Evolutionary conservation across 176 grass and related monocot genomes (phyloP).

Genomic region (Tillandsia fasciculata): DNA sequence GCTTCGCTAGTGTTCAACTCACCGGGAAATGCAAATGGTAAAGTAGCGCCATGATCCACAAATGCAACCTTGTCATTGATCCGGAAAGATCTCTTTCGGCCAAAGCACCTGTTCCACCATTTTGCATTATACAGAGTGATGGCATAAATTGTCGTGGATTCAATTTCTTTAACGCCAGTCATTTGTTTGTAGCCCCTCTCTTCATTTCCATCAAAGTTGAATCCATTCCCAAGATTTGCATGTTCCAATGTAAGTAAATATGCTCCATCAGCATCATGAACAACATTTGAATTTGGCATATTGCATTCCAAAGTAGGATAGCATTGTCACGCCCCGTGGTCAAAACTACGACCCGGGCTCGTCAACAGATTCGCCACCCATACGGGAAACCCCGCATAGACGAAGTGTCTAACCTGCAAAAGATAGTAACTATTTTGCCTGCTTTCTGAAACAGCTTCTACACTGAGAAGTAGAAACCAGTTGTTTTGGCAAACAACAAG

Average conservation of each 20-base stretch:
- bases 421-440: no score
- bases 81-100: constrained; percentile 27
- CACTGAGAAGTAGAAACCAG: no score
- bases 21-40: constrained; percentile 24
- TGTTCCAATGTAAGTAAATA: constrained; percentile 5
- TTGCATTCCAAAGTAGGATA: constrained; percentile 8
- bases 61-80: constrained; percentile 15
- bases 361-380: no score
- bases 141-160: constrained; percentile 22
- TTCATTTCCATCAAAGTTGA: constrained; percentile 24
- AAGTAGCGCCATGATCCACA: constrained; percentile 15
- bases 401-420: no score
- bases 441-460: no score
- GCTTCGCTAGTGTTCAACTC: constrained; percentile 28
- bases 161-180: constrained; percentile 16
- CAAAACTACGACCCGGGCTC: no score
- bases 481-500: no score
- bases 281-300: constrained; percentile 17
- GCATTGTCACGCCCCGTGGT: no score
- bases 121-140: constrained; percentile 14
- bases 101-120: constrained; percentile 10
- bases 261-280: constrained; percentile 25
- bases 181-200: constrained; percentile 21
- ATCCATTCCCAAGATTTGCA: constrained; percentile 22
- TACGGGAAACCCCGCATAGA: no score